These are phyloP conservation scores for Sanghuangporus sanghuang DNA, from an alignment of 1,284 basidiomycete genomes.

Conservation along the genomic window DNA sequence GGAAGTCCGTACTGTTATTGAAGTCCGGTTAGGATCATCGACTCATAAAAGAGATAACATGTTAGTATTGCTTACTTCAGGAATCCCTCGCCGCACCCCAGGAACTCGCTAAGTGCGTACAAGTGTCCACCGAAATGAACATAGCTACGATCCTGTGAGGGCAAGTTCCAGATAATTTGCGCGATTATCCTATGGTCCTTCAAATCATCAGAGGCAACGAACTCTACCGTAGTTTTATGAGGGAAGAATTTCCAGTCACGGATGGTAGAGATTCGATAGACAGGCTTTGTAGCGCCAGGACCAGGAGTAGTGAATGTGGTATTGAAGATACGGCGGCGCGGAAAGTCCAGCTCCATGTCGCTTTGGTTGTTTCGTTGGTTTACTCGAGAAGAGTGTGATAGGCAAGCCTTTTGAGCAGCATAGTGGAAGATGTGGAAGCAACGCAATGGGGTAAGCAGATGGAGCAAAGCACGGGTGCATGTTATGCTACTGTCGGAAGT, in stretches of 20 bases:
- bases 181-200: not conserved
- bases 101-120: slow-evolving; percentile 2
- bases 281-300: not conserved
- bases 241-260: not conserved
- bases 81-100: not conserved
- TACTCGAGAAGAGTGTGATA: not conserved
- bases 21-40: not conserved
- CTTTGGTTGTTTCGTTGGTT: not conserved
- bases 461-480: no score
- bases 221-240: slow-evolving; percentile 2
- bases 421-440: not conserved
- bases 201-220: not conserved
- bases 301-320: not conserved
- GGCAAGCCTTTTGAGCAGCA: not conserved
- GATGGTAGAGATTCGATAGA: slow-evolving; percentile 3
- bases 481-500: no score
- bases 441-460: no score
- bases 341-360: slow-evolving; percentile 8
- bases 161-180: slow-evolving; percentile 5
- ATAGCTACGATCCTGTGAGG: not conserved
- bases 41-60: not conserved
- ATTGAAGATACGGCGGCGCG: not conserved
- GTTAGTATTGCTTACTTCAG: not conserved
- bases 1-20: not conserved
- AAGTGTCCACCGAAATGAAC: slow-evolving; percentile 1